Evolutionary conservation across 805 yeast genomes (phyloP).

Genomic region (Phaffomyces thermotolerans): DNA sequence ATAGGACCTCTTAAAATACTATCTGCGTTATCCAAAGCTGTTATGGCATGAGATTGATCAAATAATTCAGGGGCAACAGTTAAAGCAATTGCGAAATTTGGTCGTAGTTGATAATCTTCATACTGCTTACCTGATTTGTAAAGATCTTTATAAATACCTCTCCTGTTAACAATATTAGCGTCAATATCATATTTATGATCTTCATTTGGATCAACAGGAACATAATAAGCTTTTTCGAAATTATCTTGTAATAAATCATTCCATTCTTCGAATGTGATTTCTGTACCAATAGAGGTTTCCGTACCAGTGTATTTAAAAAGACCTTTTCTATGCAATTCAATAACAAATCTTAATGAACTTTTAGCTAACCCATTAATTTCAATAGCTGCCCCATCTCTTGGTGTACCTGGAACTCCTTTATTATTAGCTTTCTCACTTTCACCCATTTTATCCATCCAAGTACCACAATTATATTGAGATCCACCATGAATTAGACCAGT

Average conservation of each 20-base stretch:
- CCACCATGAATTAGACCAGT: constrained; percentile 91
- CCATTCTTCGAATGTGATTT: constrained; percentile 62
- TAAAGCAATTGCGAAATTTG: constrained; percentile 90
- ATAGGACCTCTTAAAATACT: constrained; percentile 72
- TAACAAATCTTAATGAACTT: constrained; percentile 76
- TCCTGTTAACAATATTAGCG: constrained; percentile 62
- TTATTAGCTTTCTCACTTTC: constrained; percentile 78
- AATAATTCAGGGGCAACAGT: constrained; percentile 93
- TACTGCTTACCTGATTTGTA: constrained; percentile 75
- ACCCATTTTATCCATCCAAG: constrained; percentile 99
- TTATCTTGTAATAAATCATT: constrained; percentile 56
- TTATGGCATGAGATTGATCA: constrained; percentile 47
- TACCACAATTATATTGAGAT: constrained; percentile 88
- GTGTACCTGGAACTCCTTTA: constrained; percentile 95
- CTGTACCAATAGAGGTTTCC: constrained; percentile 46
- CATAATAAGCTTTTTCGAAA: constrained; percentile 73
- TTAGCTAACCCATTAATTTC: constrained; percentile 87
- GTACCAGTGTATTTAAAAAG: constrained; percentile 54
- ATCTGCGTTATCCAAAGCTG: constrained; percentile 72
- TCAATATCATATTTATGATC: constrained; percentile 61
- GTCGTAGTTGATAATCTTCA: constrained; percentile 90
- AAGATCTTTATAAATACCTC: constrained; percentile 91
- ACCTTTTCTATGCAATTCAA: constrained; percentile 46
- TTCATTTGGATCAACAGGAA: constrained; percentile 58
- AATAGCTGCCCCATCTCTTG: constrained; percentile 94